Percentiles rank a stretch among this genome's conserved stretches.
These are phyloP conservation scores for Bauhinia variegata DNA, from an alignment of 306 rosid genomes.

Conservation along the genomic window DNA sequence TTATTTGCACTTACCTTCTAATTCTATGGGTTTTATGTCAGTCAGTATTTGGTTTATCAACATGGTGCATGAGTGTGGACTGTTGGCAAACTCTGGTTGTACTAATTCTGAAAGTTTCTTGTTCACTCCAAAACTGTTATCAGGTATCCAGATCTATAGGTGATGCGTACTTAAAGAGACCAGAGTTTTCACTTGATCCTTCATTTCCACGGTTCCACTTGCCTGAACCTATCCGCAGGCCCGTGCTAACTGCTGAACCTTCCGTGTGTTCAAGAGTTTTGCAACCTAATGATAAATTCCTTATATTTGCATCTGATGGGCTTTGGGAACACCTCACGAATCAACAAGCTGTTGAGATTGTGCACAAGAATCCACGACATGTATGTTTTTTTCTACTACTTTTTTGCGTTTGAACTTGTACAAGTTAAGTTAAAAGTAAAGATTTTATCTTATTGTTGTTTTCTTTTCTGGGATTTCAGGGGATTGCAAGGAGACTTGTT, in stretches of 20 bases:
- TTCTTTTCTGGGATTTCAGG: slow-evolving; percentile 49
- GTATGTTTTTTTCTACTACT: slow-evolving; percentile 45
- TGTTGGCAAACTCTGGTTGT: neutral
- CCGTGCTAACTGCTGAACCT: slow-evolving; percentile 87
- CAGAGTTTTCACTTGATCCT: slow-evolving; percentile 82
- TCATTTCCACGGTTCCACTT: slow-evolving; percentile 78
- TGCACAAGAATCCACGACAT: slow-evolving; percentile 59
- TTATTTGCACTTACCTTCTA: neutral
- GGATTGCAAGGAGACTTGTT: slow-evolving; percentile 73
- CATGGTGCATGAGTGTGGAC: too few relatives aligned
- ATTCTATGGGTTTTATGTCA: neutral
- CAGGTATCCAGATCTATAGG: slow-evolving; percentile 95
- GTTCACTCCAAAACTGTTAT: slow-evolving; percentile 28
- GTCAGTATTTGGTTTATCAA: slow-evolving; percentile 16
- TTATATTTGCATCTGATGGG: slow-evolving; percentile 91
- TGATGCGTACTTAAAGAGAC: slow-evolving; percentile 83
- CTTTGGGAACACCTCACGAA: slow-evolving; percentile 88
- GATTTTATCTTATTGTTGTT: neutral
- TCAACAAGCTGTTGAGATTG: slow-evolving; percentile 81
- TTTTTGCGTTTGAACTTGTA: neutral
- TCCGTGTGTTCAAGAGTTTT: slow-evolving; percentile 63
- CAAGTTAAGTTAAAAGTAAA: neutral
- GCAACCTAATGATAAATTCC: slow-evolving; percentile 66
- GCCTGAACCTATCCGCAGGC: slow-evolving; percentile 66
- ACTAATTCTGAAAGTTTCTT: slow-evolving; percentile 30